A percentile compares a stretch with the other conserved stretches of the same genome.
These are phyloP conservation scores for Euphorbia celastroides DNA, from an alignment of 441 rosid species.

Conservation along the genomic window DNA sequence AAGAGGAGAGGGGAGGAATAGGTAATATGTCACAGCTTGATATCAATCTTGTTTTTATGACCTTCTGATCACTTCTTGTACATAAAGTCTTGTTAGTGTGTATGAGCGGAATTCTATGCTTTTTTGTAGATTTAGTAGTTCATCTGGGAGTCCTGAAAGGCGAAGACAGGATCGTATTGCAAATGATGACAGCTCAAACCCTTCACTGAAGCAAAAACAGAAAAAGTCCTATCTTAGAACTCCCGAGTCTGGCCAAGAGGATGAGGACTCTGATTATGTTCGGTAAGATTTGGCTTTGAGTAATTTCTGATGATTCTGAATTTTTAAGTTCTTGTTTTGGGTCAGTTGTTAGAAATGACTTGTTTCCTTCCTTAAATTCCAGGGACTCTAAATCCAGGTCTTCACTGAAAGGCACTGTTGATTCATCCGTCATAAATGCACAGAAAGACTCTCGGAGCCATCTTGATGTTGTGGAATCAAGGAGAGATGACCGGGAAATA, in stretches of 20 bases:
- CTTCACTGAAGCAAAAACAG: conserved; percentile 31
- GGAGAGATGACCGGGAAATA: conserved; percentile 39
- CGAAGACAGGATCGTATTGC: conserved; percentile 18
- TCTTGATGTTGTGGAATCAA: conserved; percentile 23
- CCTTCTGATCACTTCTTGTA: background rate
- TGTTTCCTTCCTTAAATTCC: conserved; percentile 23
- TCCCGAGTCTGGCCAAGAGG: conserved; percentile 30
- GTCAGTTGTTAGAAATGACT: conserved; percentile 13
- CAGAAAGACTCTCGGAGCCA: conserved; percentile 26
- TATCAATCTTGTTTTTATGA: background rate
- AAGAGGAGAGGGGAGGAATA: conserved; percentile 19
- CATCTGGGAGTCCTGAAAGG: conserved; percentile 29
- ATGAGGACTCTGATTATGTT: conserved; percentile 22
- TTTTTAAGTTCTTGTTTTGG: background rate
- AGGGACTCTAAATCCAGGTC: conserved; percentile 29
- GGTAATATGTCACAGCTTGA: conserved; percentile 2
- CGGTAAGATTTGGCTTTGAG: conserved; percentile 27
- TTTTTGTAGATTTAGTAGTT: conserved; percentile 26
- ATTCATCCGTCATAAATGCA: conserved; percentile 32
- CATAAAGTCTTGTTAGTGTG: background rate
- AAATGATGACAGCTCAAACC: conserved; percentile 25
- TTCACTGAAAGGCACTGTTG: conserved; percentile 25
- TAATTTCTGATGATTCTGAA: conserved; percentile 9
- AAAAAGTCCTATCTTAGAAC: conserved; percentile 23
- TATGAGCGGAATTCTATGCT: background rate